Base-by-base conservation (phyloP, 495 filamentous ascomycete genomes). In the Penicillium egyptiacum region DNA sequence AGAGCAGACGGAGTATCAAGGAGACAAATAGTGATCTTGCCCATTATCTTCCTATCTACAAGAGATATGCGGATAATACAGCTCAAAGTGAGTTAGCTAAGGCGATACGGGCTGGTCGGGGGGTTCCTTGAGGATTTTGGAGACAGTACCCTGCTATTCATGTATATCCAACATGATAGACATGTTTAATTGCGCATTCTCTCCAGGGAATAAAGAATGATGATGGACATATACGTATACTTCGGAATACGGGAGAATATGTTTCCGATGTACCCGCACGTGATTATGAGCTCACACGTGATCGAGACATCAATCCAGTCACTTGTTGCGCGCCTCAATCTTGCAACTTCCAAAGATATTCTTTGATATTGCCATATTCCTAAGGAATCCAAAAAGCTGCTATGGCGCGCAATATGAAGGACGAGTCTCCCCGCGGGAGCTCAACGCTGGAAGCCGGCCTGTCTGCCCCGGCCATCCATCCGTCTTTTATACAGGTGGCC, bases 21-120 rank as follows among this genome's bases (percentile, higher is more conserved):
- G 74, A 81, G 63, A 90, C 84, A 0, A 83, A 75, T 71, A 89
- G 86, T 59, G 80, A 83, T 19, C 81, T 70, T 41, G 80, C 85
- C 48, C 69, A 83, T 64, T 88, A 87, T 62, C 63, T 84, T 49
- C 78, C 76, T 2, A 86, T 86, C 49, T 91, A 89, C 66, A 77
- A 83, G 67, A 71, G 84, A 52, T 91, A 91, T 78, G 86, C 86
- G 14, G 85, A 90, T 47, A 80, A 90, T 70, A 82, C 76, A n/a
- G 87, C 87, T 43, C 81, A 86, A 70, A 86, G 83, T 49, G 83
- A 89, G 68, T 70, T 88, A 52, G 86, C 81, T 19, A 84, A 88
- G 73, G 87, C 86, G 26, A 88, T 81, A 11, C 76, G 86, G 63
- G 71, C 76, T 59, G 87, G 86, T 8, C 78, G 73, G 56, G 81